Percentiles rank a stretch among this genome's conserved stretches.
Evolutionary conservation across 2,329 filamentous ascomycete genomes (phyloP).

Genomic region (Pseudocercospora musae): DNA sequence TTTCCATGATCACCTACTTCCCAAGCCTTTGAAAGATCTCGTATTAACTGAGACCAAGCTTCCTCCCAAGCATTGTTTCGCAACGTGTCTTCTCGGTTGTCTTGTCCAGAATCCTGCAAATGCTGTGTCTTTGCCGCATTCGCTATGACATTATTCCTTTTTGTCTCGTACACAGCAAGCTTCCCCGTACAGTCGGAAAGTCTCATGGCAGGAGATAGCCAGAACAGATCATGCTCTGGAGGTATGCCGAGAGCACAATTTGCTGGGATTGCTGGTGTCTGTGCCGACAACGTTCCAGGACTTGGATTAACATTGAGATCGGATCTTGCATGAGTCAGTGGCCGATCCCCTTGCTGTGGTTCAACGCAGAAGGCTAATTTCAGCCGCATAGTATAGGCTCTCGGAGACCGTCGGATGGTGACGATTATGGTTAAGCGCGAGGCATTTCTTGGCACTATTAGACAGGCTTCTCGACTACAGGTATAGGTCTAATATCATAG

Average conservation of each 20-base stretch:
- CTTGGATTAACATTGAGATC: constrained; percentile 2
- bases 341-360: no score
- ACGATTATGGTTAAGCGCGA: no score
- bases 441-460: no score
- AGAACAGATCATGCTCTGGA: constrained; percentile 11
- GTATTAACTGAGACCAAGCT: constrained; percentile 8
- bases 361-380: no score
- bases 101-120: background rate
- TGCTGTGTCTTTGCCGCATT: background rate
- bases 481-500: no score
- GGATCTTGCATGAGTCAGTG: background rate
- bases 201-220: constrained; percentile 5
- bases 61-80: constrained; percentile 7
- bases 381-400: no score
- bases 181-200: constrained; percentile 2
- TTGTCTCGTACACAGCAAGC: constrained; percentile 9
- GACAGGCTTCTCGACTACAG: no score
- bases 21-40: background rate
- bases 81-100: background rate
- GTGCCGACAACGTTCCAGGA: background rate
- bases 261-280: background rate
- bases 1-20: background rate
- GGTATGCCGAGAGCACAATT: background rate
- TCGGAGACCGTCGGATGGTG: no score
- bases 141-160: constrained; percentile 4